Percentiles rank a stretch among this genome's conserved stretches.
These are phyloP conservation scores for Iris macrosiphon DNA, from an alignment of 106 monocot genomes.

Conservation along the genomic window DNA sequence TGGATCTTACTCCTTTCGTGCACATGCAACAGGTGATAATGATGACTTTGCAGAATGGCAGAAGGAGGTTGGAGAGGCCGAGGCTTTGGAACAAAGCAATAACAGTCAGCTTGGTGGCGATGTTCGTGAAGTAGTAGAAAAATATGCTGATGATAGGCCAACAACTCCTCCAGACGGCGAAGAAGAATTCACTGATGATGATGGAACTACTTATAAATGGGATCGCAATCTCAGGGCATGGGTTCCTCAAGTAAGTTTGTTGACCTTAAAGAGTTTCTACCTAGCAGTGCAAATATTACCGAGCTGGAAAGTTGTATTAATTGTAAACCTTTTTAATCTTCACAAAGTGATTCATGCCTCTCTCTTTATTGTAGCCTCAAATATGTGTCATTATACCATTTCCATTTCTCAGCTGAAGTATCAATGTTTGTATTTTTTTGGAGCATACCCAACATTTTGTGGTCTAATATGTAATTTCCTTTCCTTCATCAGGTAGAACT, in stretches of 20 bases:
- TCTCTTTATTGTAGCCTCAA: not conserved
- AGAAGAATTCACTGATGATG: slow-evolving; percentile 95
- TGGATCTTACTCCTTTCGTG: not conserved
- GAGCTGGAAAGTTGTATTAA: not conserved
- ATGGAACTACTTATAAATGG: slow-evolving; percentile 95
- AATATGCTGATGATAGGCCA: slow-evolving; percentile 50
- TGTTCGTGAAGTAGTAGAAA: slow-evolving; percentile 14
- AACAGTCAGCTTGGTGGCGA: slow-evolving; percentile 13
- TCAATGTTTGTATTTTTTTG: not conserved
- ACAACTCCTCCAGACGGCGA: slow-evolving; percentile 87
- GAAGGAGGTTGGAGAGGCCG: slow-evolving; percentile 38
- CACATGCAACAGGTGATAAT: slow-evolving; percentile 16
- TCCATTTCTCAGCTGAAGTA: not conserved
- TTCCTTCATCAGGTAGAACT: too few relatives aligned
- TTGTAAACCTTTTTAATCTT: too few relatives aligned
- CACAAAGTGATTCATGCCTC: not conserved
- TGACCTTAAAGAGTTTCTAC: not conserved
- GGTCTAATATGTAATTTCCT: too few relatives aligned
- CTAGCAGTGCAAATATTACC: not conserved
- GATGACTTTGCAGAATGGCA: slow-evolving; percentile 64
- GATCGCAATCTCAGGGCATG: slow-evolving; percentile 69
- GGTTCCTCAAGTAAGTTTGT: slow-evolving; percentile 86
- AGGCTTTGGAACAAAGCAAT: slow-evolving; percentile 26
- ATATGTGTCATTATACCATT: not conserved
- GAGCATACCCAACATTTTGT: too few relatives aligned